Base-by-base conservation (phyloP, 2,329 filamentous ascomycete genomes). In the Escovopsis sp. region DNA sequence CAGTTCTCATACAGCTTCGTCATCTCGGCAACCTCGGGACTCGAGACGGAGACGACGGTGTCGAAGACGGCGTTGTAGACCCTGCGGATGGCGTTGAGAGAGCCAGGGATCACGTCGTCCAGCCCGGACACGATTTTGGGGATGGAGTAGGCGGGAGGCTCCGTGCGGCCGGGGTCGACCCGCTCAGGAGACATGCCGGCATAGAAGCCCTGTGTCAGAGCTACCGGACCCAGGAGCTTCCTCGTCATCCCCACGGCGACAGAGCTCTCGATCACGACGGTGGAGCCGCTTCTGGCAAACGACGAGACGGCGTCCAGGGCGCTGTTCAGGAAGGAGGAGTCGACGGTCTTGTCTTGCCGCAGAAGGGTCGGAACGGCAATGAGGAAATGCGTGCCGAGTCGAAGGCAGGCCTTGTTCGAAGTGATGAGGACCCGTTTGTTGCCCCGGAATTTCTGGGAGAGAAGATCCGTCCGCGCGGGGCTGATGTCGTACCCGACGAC, bases 1-100 rank as follows among this genome's bases (percentile, higher is more conserved):
- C 71, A 75, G 50, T 74, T 75, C 45, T 74, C 71, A 49, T 72
- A 75, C 11, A 75, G 56, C 54, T 75, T 75, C 46, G 65, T 70
- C 68, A 74, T 73, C 53, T 74, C 71, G 2, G 71, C 71, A 1
- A 72, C 69, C 48, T 75, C 71, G 2, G 71, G 70, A 27, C 54
- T 56, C 10, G 67, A 68, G 27, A 74, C 70, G 0, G 65, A 60
- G 7, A 73, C 58, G 6, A 74, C 57, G 0, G 54, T 51, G 39
- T 70, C 58, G 46, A 72, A 74, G 2, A 64, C 66, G n/a, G 53
- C 50, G 2, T 57, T 56, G 51, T 74, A 74, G 4, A 74, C 52
- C 7, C 53, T 48, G 7, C 52, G 45, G 41, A 74, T 71, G 30
- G 59, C 55, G 8, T 61, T 50, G 2, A 71, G 54, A 0, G 70